Evolutionary conservation across 768 basidiomycete genomes (phyloP), one percentile per base, ranked within the genome.

Genomic region (Pleurotus djamor): DNA sequence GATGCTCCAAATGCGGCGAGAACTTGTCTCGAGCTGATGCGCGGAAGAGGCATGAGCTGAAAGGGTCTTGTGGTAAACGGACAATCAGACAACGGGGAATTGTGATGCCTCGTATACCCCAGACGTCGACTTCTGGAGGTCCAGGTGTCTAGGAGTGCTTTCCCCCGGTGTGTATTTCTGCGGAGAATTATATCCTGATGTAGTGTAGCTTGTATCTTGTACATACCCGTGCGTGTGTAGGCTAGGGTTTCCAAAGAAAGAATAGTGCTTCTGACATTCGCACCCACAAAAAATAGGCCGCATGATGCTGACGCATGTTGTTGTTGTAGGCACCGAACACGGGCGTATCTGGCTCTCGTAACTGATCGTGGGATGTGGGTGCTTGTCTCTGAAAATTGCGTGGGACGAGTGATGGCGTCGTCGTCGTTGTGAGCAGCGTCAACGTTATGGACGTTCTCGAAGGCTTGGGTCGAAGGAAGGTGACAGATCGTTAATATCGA

Each of bases 21-120:
- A 44, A 56, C 54, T 28, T 56, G 16, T 56, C 54, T 32, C 14
- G 54, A 34, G 54, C 54, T 37, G 54, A 56, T 56, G 54, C 54
- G 12, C 54, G 54, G 38, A 56, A 56, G 41, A 56, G 54, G 44
- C 54, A 56, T 32, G 54, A 56, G 41, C 17, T 56, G 8, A 56
- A 56, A 38, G 54, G 54, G 12, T 56, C 54, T 17, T 56, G 54
- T 44, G 54, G 54, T 44, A 56, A 56, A n/a, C 54, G 54, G 38
- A 56, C 54, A 5, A 56, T 56, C 36, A 13, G 54, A n/a, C 16
- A 44, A 14, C 36, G 54, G n/a, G 54, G 54, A 41, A 32, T 56
- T 56, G 41, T 14, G 8, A 56, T 56, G 41, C 54, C 54, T 44
- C 54, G 54, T n/a, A 38, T 56, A n/a, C 54, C 54, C 5, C 37